Percentiles rank a stretch among this genome's conserved stretches.
These are phyloP conservation scores for Globisporangium spiculum DNA, from an alignment of 352 stramenopile species.

Conservation along the genomic window DNA sequence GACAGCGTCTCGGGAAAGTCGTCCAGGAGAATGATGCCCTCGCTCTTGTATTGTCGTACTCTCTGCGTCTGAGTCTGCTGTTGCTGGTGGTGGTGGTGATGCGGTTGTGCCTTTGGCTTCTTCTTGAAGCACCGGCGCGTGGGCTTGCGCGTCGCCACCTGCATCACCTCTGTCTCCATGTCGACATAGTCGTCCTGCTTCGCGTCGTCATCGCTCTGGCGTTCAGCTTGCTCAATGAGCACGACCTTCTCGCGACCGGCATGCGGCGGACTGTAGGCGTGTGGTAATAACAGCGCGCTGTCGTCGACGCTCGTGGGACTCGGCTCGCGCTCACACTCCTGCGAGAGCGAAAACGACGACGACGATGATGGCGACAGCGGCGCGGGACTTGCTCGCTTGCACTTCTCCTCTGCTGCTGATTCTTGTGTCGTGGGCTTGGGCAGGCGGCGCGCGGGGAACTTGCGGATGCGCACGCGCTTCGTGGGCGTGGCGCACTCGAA, in stretches of 20 bases:
- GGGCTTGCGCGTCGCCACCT: constrained; percentile 2
- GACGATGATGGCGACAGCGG: too few relatives aligned
- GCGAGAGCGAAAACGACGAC: neutral
- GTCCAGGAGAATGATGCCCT: constrained; percentile 10
- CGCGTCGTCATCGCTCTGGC: neutral
- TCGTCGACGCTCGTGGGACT: neutral
- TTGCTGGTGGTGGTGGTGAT: neutral
- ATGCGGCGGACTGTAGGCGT: neutral
- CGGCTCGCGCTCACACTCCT: neutral
- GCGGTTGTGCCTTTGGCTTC: neutral
- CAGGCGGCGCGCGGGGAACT: constrained; percentile 10
- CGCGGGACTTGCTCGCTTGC: neutral
- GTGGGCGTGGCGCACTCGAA: neutral
- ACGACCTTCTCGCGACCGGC: neutral
- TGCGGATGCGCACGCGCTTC: constrained; percentile 13
- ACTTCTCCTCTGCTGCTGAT: neutral
- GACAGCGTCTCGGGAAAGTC: neutral
- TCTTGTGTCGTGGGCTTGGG: neutral
- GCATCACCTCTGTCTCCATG: neutral
- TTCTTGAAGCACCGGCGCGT: constrained; percentile 2
- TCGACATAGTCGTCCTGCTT: neutral
- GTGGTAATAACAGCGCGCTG: neutral
- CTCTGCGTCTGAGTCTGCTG: neutral
- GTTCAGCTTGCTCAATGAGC: neutral
- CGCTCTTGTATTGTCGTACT: neutral